Evolutionary conservation across 192 early-diverging fungal genomes (phyloP).

Genomic region (Haplosporangium gracile): DNA sequence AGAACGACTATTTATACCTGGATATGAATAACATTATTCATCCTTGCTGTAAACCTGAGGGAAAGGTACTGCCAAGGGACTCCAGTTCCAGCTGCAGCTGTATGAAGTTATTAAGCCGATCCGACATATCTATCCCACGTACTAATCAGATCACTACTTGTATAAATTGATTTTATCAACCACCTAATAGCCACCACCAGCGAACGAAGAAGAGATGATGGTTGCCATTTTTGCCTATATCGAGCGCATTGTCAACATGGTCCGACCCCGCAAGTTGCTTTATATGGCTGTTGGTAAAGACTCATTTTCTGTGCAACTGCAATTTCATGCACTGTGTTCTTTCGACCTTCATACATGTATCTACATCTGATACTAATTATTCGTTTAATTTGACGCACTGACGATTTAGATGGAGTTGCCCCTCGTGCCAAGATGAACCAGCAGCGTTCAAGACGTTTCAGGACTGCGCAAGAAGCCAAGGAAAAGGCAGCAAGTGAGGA

Average conservation of each 20-base stretch:
- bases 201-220: slow-evolving; percentile 95
- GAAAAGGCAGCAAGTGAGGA: slow-evolving; percentile 68
- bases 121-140: background rate
- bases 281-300: slow-evolving; percentile 96
- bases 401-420: slow-evolving; percentile 90
- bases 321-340: background rate
- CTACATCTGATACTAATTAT: background rate
- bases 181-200: slow-evolving; percentile 72
- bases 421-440: slow-evolving; percentile 99
- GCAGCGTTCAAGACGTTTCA: slow-evolving; percentile 97
- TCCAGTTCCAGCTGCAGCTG: background rate
- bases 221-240: slow-evolving; percentile 96
- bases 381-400: background rate
- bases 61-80: slow-evolving; percentile 61
- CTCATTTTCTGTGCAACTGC: background rate
- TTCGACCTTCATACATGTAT: background rate
- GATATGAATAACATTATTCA: slow-evolving; percentile 99
- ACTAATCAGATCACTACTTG: background rate
- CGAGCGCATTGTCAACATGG: slow-evolving; percentile 93
- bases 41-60: slow-evolving; percentile 86
- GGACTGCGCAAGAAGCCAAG: slow-evolving; percentile 87
- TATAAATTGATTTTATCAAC: background rate
- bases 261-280: slow-evolving; percentile 93
- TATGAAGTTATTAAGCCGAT: background rate
- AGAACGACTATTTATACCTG: slow-evolving; percentile 97